Base-by-base conservation (phyloP, 2,329 filamentous ascomycete genomes). In the Lecanicillium sp. region DNA sequence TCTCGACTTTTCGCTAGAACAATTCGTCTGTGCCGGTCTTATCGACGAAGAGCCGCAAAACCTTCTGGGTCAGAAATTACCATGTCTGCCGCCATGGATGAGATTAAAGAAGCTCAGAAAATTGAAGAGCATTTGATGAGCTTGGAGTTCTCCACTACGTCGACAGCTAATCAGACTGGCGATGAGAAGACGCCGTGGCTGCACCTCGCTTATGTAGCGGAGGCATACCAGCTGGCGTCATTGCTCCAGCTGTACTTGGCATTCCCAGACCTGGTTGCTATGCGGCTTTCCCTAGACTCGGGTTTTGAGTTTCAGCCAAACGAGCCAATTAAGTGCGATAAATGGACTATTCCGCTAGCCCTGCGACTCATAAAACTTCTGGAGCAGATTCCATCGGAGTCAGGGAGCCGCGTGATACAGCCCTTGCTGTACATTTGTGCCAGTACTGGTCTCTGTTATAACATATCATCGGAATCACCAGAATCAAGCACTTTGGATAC, bases 201-300 rank as follows among this genome's bases (percentile, higher is more conserved):
- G 0, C 58, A 65, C 37, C 53, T 65, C 2, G 50, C 53, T 12
- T 44, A 51, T 2, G 58, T 59, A 1, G 60, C 59, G 2, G 62
- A 65, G 32, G 60, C 59, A 0, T 64, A 63, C 29, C 54, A 57
- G 2, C 47, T 65, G 0, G 53, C 56, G 0, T 56, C 62, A 0
- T 41, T 65, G 13, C 46, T 64, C 3, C 62, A 64, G 27, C 55
- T 65, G 2, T 64, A 65, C 44, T 55, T 62, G 33, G 63, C 60
- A 0, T 61, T 61, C 4, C 58, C 57, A 0, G 57, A 60, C 5
- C 39, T 61, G 2, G 54, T 58, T 0, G 41, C 53, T 0, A 32
- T 55, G 3, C 49, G 57, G 1, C 41, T 60, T 2, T 56, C 58
- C 5, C 39, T 46, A 13, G 45, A 49, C 0, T 35, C 33, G 25